Percentiles rank a stretch among this genome's conserved stretches.
Conservation (phyloP, 2,329 filamentous ascomycete species). For the Hyphodiscus sp. region DNA sequence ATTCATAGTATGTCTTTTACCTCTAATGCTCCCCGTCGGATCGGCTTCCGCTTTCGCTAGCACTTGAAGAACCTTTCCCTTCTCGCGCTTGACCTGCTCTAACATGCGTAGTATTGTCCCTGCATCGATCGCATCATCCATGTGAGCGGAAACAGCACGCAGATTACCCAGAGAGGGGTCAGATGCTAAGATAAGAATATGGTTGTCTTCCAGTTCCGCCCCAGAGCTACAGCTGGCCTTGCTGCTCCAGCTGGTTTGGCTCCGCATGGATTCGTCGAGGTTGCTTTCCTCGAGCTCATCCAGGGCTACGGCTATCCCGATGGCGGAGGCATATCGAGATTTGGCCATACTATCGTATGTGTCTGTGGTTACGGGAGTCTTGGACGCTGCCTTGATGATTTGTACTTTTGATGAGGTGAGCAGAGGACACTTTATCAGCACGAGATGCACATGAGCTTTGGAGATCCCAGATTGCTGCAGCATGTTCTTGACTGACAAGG, state of each 20-base stretch:
- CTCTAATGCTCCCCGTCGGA: constrained; percentile 22
- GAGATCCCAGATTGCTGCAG: constrained; percentile 15
- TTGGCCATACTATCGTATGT: constrained; percentile 31
- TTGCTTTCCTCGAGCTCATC: constrained; percentile 18
- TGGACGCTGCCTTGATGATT: constrained; percentile 17
- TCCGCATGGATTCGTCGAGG: constrained; percentile 19
- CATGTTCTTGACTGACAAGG: constrained; percentile 16
- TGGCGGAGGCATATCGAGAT: constrained; percentile 29
- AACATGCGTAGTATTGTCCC: constrained; percentile 14
- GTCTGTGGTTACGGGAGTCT: constrained; percentile 24
- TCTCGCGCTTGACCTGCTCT: constrained; percentile 15
- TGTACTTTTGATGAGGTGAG: constrained; percentile 27
- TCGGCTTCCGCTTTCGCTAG: constrained; percentile 31
- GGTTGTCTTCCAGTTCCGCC: constrained; percentile 29
- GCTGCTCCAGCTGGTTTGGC: constrained; percentile 22
- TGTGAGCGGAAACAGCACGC: constrained; percentile 19
- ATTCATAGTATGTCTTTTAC: constrained; percentile 29
- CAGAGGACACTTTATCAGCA: constrained; percentile 29
- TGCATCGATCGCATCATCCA: constrained; percentile 29
- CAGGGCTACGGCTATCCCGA: constrained; percentile 27
- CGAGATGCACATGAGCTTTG: constrained; percentile 22
- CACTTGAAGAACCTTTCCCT: constrained; percentile 25
- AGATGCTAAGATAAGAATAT: constrained; percentile 29
- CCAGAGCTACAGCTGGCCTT: constrained; percentile 30
- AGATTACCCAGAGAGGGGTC: constrained; percentile 14